Base-by-base conservation (phyloP, 306 rosid genomes). In the Vigna angularis region DNA sequence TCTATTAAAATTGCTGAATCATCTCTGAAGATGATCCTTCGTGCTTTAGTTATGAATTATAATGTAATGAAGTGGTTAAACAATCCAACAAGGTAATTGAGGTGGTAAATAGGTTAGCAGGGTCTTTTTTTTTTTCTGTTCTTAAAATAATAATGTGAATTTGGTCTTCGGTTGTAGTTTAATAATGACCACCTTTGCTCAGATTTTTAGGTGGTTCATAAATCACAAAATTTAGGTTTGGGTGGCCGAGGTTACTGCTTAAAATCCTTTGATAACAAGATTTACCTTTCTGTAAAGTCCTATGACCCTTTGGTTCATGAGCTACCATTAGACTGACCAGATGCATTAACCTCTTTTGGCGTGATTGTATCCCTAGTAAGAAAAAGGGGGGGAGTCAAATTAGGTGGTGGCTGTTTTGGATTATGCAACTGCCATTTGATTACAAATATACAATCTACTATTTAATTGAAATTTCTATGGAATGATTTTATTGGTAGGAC, bases 401-500 rank as follows among this genome's bases (percentile, higher is more conserved):
- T 77, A 7, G 56, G 28, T 14, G 48, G 72, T 36, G 59, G 66
- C 72, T 53, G 47, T 47, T 61, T 61, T 74, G 10, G 47, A 47
- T 45, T 64, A 59, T 66, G 81, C 65, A 57, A 79, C 45, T 56
- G 36, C 57, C 53, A 53, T 52, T 77, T 55, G 69, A 69, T 69
- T 55, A 32, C 62, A 66, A 52, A 55, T 30, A 67, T 16, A 52
- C 52, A 62, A 50, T 52, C 8, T 22, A 14, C 7, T 47, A n/a
- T 30, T 65, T 73, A 10, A 28, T 68, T 20, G 63, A 59, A 52
- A 79, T 72, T 75, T 49, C 66, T 57, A 13, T 76, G 44, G 13
- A 53, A 72, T 45, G 70, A 48, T 62, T 42, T 62, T 74, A 20
- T 34, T 79, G 74, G 70, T 85, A 81, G 94, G 91, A 73, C 26